These are phyloP conservation scores for Pulveroboletus sp. DNA, from an alignment of 768 basidiomycete genomes.

Conservation along the genomic window DNA sequence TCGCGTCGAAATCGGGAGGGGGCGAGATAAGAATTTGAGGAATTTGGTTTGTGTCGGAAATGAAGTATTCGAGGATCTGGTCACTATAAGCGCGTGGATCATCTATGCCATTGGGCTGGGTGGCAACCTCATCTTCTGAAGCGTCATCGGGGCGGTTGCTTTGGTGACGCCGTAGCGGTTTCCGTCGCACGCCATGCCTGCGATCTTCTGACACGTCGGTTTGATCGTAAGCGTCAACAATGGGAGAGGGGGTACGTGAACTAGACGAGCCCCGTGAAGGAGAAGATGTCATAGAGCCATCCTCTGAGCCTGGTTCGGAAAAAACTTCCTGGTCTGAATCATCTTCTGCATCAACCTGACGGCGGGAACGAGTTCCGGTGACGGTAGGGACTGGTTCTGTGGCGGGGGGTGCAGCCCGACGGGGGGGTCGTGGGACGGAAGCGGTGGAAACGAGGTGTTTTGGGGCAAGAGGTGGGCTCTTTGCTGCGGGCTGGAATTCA, in stretches of 20 bases:
- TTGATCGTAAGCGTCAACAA: conserved; percentile 45
- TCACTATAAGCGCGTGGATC: conserved; percentile 83
- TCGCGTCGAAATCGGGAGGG: conserved; percentile 89
- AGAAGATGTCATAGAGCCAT: conserved; percentile 87
- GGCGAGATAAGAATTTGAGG: conserved; percentile 85
- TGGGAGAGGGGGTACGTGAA: conserved; percentile 93
- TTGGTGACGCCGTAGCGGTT: conserved; percentile 44
- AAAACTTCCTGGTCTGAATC: conserved; percentile 62
- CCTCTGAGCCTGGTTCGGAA: conserved; percentile 76
- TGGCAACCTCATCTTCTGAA: conserved; percentile 41
- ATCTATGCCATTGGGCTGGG: conserved; percentile 42
- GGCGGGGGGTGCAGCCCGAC: conserved; percentile 19
- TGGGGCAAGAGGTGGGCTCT: conserved; percentile 92
- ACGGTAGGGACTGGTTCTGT: conserved; percentile 15
- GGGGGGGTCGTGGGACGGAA: conserved; percentile 37
- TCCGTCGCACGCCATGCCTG: conserved; percentile 42
- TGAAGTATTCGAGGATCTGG: conserved; percentile 97
- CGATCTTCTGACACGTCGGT: conserved; percentile 19
- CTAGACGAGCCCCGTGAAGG: conserved; percentile 83
- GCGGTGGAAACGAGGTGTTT: conserved; percentile 84
- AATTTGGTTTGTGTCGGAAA: conserved; percentile 92
- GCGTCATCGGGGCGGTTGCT: conserved; percentile 46
- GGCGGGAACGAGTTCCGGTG: conserved; percentile 58
- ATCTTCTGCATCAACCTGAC: conserved; percentile 47
- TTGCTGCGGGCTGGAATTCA: conserved; percentile 86